Percentiles rank a stretch among this genome's conserved stretches.
These are phyloP conservation scores for Senna tora DNA, from an alignment of 306 rosid genomes.

Conservation along the genomic window DNA sequence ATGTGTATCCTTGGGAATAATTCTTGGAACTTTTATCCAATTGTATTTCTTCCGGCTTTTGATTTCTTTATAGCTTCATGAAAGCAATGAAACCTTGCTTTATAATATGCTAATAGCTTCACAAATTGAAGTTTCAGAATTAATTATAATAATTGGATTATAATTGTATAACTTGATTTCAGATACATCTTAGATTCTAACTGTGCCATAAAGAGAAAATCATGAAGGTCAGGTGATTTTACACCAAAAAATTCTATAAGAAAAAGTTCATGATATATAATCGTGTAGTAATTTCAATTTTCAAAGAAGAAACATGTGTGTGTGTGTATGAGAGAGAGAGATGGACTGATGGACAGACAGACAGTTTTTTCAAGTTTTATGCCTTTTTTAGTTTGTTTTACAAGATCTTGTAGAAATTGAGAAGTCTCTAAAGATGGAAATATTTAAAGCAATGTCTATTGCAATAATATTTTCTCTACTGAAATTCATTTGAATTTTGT, in stretches of 20 bases:
- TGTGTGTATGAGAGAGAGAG: background rate
- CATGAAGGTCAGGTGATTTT: background rate
- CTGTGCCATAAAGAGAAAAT: background rate
- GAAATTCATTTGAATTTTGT: slow-evolving; percentile 5
- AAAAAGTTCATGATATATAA: background rate
- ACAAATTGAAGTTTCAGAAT: background rate
- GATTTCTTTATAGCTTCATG: background rate
- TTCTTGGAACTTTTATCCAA: background rate
- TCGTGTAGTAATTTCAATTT: background rate
- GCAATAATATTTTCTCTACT: background rate
- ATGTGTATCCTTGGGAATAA: background rate
- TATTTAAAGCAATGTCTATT: slow-evolving; percentile 13
- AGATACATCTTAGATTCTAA: background rate
- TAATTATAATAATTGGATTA: background rate
- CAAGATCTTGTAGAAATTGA: background rate
- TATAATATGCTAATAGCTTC: background rate
- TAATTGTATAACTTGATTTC: background rate
- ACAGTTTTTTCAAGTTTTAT: background rate
- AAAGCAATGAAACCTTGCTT: background rate
- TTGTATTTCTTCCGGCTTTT: background rate
- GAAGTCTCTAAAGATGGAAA: slow-evolving; percentile 8
- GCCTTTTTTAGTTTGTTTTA: slow-evolving; percentile 20
- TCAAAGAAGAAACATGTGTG: background rate
- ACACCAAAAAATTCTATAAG: too few species aligned
- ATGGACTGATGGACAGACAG: background rate